Conservation (phyloP, 768 basidiomycete species). For the Termitomyces sp. region DNA sequence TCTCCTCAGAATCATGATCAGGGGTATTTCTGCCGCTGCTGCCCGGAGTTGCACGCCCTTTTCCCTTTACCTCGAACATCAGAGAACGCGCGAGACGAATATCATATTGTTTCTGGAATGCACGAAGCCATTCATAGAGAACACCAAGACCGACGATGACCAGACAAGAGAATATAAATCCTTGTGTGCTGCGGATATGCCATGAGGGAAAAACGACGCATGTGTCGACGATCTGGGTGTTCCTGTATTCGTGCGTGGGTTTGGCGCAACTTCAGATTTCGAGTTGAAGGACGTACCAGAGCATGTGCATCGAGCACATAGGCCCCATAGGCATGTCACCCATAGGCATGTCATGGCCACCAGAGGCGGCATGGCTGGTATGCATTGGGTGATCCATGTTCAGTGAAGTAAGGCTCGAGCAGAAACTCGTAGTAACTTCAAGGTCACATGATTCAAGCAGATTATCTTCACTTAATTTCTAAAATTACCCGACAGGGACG, state of each 20-base stretch:
- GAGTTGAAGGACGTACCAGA: conserved; percentile 44
- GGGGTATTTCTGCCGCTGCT: conserved; percentile 21
- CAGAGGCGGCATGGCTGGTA: conserved; percentile 19
- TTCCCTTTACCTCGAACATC: conserved; percentile 42
- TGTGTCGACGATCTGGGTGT: conserved; percentile 74
- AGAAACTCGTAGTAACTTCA: too few species aligned
- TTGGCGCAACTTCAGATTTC: neutral
- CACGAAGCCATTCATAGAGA: conserved; percentile 78
- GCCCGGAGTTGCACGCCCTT: conserved; percentile 25
- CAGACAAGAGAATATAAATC: conserved; percentile 63
- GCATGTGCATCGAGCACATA: conserved; percentile 76
- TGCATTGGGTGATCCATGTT: conserved; percentile 37
- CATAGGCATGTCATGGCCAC: conserved; percentile 47
- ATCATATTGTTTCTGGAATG: conserved; percentile 58
- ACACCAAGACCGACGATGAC: conserved; percentile 64
- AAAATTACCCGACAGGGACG: too few species aligned
- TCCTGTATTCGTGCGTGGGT: conserved; percentile 37
- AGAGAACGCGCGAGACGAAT: conserved; percentile 48
- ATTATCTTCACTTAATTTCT: too few species aligned
- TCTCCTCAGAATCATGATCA: conserved; percentile 39
- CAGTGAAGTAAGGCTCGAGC: neutral
- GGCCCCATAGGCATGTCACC: conserved; percentile 43
- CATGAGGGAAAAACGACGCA: conserved; percentile 79
- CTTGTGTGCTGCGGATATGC: conserved; percentile 58
- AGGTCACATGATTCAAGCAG: neutral